Evolutionary conservation across 495 filamentous ascomycete genomes (phyloP), one percentile per base, ranked within the genome.

Genomic region (Echria macrotheca): DNA sequence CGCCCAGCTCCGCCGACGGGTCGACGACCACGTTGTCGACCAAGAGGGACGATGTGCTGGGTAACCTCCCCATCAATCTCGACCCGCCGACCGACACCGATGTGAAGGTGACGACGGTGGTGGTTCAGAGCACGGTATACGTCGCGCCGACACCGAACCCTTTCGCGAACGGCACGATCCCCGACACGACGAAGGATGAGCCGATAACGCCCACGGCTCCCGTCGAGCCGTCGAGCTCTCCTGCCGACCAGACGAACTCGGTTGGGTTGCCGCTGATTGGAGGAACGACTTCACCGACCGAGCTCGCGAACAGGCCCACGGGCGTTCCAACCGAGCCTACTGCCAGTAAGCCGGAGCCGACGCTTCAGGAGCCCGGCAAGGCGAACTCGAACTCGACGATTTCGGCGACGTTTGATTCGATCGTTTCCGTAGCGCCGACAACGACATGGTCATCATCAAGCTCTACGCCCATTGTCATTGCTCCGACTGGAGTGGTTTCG

Each of bases 391-490:
- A 6, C 7, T 6, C 28, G 7, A 31, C 28, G 6, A 12, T 31
- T 12, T 11, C 12, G 12, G 24, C 40, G 21, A 26, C 40, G 4
- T 25, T 17, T n/a, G 40, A 44, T 22, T 21, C 37, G 3, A 22
- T 44, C 25, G 48, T 42, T 17, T 44, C 48, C 14, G 39, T 43
- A 39, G 39, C 40, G 18, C 48, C 48, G 8, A 9, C 41, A 14
- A 24, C 31, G 19, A 50, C 39, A 26, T n/a, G n/a, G n/a, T n/a
- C n/a, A n/a, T n/a, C n/a, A n/a, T n/a, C n/a, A n/a, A 50, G 38
- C 48, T 44, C 48, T 18, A 50, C 48, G 12, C 38, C 38, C 19
- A 50, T 50, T 14, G 38, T 50, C 10, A 22, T 50, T 22, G 48
- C 48, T 2, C 48, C 48, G 14, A 50, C 48, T 23, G 48, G 48